These are phyloP conservation scores for Scedosporium boydii DNA, from an alignment of 2,329 filamentous ascomycete species.

Conservation along the genomic window DNA sequence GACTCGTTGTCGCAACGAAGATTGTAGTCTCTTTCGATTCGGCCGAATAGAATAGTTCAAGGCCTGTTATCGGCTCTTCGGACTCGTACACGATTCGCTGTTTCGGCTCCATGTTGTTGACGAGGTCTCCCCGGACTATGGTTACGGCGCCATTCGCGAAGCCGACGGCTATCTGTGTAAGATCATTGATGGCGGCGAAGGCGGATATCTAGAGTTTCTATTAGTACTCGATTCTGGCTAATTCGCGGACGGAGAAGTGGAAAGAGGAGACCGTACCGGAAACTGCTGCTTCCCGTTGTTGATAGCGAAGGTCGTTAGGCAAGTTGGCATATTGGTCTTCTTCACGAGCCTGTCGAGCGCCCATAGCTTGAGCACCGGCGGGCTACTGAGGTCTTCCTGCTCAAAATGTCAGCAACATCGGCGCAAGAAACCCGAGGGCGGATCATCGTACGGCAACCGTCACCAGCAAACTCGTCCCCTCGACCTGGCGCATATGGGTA, in stretches of 20 bases:
- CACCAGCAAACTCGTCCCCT: conserved; percentile 75
- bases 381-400: conserved; percentile 75
- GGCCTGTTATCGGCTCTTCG: conserved; percentile 88
- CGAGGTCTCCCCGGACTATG: conserved; percentile 83
- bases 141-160: conserved; percentile 95
- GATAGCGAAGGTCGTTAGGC: conserved; percentile 75
- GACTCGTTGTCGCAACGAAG: conserved; percentile 84
- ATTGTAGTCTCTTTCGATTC: conserved; percentile 54
- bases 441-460: conserved; percentile 52
- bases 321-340: conserved; percentile 83
- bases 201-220: conserved; percentile 59
- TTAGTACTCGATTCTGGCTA: neutral
- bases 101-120: conserved; percentile 89
- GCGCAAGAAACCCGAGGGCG: neutral
- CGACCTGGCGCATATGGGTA: conserved; percentile 86
- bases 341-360: conserved; percentile 87
- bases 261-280: conserved; percentile 47
- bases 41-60: conserved; percentile 60
- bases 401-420: neutral
- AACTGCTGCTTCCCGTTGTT: conserved; percentile 89
- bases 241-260: neutral
- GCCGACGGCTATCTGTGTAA: conserved; percentile 87
- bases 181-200: conserved; percentile 76
- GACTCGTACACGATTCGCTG: conserved; percentile 95
- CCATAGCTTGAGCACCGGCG: conserved; percentile 95